phyloP scores from a whole-genome alignment of 257 asterid species.

The Phtheirospermum japonicum region DNA sequence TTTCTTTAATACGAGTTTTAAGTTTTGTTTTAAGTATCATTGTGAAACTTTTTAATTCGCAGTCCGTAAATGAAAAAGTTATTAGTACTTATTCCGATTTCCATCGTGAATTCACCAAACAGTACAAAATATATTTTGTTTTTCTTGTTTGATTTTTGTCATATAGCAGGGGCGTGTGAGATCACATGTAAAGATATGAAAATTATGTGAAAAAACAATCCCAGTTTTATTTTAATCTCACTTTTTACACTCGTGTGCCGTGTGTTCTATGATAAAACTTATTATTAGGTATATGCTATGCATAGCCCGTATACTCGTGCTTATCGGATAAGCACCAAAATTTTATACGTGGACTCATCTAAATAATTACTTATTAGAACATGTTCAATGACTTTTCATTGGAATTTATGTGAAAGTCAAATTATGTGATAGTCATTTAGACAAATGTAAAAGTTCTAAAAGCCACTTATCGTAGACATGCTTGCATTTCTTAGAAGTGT shows the following conservation, averaged over 20 bases:
- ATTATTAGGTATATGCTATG: not conserved
- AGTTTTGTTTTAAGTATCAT: conserved; percentile 16
- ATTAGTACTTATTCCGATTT: not conserved
- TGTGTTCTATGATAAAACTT: not conserved
- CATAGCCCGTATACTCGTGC: not conserved
- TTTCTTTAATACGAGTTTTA: not conserved
- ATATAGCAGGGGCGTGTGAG: conserved; percentile 10
- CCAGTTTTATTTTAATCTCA: not conserved
- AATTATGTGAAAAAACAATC: conserved; percentile 42
- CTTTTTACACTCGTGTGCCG: not conserved
- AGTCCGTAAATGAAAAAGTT: not conserved
- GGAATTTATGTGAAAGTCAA: too few relatives aligned
- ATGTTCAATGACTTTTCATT: too few relatives aligned
- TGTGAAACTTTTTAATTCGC: not conserved
- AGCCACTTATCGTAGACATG: too few relatives aligned
- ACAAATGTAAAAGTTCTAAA: too few relatives aligned
- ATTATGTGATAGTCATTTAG: too few relatives aligned
- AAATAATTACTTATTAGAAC: too few relatives aligned
- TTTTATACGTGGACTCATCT: not conserved
- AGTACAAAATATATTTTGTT: not conserved
- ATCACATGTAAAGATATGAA: conserved; percentile 14
- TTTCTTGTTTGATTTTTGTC: not conserved
- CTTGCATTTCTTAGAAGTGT: too few relatives aligned
- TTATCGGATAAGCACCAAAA: not conserved
- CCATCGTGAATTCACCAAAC: not conserved